Conservation (phyloP, 2,329 filamentous ascomycete species). For the Aureobasidium lini region DNA sequence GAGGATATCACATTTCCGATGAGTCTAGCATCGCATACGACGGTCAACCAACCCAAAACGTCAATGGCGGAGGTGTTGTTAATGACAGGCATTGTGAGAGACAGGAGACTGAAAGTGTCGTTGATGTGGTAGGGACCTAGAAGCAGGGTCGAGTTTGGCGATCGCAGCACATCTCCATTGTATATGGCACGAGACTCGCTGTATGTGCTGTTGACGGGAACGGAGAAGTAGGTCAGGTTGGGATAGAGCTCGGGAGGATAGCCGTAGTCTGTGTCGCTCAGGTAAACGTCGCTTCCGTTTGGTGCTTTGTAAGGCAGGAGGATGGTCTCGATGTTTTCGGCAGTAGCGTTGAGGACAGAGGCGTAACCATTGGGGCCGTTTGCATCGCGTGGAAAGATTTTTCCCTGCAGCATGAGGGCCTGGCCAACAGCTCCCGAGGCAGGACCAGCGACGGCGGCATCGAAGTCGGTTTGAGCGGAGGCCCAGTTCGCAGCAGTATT, state of each 20-base stretch:
- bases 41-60: slow-evolving; percentile 75
- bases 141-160: slow-evolving; percentile 53
- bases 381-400: slow-evolving; percentile 63
- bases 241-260: slow-evolving; percentile 70
- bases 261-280: slow-evolving; percentile 56
- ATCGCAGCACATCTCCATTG: slow-evolving; percentile 33
- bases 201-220: slow-evolving; percentile 28
- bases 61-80: slow-evolving; percentile 54
- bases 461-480: slow-evolving; percentile 55
- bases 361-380: slow-evolving; percentile 44
- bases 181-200: slow-evolving; percentile 33
- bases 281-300: slow-evolving; percentile 50
- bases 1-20: slow-evolving; percentile 57
- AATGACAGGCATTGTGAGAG: slow-evolving; percentile 71
- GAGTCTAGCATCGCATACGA: slow-evolving; percentile 62
- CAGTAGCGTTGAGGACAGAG: slow-evolving; percentile 59
- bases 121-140: slow-evolving; percentile 71
- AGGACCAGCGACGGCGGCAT: slow-evolving; percentile 57
- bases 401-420: slow-evolving; percentile 57
- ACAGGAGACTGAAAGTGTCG: slow-evolving; percentile 65
- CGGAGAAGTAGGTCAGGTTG: slow-evolving; percentile 59
- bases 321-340: slow-evolving; percentile 37
- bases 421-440: slow-evolving; percentile 37
- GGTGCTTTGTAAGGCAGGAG: slow-evolving; percentile 53
- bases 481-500: slow-evolving; percentile 53